Conservation (phyloP, 1,139 yeast genomes). For the Trichomonascaceae sp. region DNA sequence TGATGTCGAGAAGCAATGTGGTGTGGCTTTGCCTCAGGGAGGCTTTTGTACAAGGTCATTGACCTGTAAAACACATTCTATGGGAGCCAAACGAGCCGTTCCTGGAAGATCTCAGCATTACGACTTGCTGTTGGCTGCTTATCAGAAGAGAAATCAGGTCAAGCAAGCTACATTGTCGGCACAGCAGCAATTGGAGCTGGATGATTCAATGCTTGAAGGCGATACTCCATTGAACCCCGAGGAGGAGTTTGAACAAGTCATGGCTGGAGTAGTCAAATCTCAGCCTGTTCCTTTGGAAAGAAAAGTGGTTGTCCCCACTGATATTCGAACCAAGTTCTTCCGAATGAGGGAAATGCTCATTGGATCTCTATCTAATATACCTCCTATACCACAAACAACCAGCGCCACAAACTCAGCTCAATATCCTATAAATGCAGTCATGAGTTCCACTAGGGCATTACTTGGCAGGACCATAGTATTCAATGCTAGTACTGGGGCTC, state of each 20-base stretch:
- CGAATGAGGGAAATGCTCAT: slow-evolving; percentile 53
- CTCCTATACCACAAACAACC: slow-evolving; percentile 17
- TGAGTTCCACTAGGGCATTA: slow-evolving; percentile 31
- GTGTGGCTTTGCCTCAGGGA: slow-evolving; percentile 88
- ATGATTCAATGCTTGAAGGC: slow-evolving; percentile 22
- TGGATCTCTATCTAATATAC: slow-evolving; percentile 27
- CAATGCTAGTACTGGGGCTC: slow-evolving; percentile 27
- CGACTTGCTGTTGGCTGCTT: slow-evolving; percentile 79
- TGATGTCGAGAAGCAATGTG: slow-evolving; percentile 94
- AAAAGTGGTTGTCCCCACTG: slow-evolving; percentile 61
- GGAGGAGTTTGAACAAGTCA: slow-evolving; percentile 85
- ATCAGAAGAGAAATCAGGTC: slow-evolving; percentile 89
- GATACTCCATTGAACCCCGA: slow-evolving; percentile 48
- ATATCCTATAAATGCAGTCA: slow-evolving; percentile 23
- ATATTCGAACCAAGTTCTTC: slow-evolving; percentile 62
- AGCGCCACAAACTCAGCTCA: slow-evolving; percentile 9
- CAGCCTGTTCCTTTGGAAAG: slow-evolving; percentile 77
- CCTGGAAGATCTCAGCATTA: slow-evolving; percentile 90
- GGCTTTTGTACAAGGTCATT: slow-evolving; percentile 91
- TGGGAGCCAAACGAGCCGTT: slow-evolving; percentile 97
- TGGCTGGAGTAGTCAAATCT: slow-evolving; percentile 77
- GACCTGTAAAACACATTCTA: slow-evolving; percentile 95
- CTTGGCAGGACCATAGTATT: slow-evolving; percentile 32
- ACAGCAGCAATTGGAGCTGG: slow-evolving; percentile 29
- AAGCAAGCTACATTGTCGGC: slow-evolving; percentile 51